Evolutionary conservation across 129 eudicot species (phyloP), one percentile per base, ranked within the genome.

Genomic region (Mikania micrantha): DNA sequence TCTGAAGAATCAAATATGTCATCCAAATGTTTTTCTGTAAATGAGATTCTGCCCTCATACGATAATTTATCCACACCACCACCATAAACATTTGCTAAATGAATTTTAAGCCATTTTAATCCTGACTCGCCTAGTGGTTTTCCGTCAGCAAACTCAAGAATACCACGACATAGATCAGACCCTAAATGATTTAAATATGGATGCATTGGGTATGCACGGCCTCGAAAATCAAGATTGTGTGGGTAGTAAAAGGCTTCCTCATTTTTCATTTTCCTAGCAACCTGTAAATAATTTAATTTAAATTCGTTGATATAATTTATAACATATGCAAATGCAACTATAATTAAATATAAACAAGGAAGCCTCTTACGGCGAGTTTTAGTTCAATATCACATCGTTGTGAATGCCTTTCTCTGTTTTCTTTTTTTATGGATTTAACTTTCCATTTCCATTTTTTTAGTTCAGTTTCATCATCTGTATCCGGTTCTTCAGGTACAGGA

Each of bases 161-260:
- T 77, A 10, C 98, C 98, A 45, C 98, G 90, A 74, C 98, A 93
- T 48, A 93, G 79, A 80, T 93, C 98, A 54, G 98, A 93, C 21
- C 98, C 96, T 68, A 93, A 87, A 79, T 93, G 96, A 66, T 93
- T 86, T 78, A 93, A 63, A 79, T 93, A 82, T 0, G 98, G 95
- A 73, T 93, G 98, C 98, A 93, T 93, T 15, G 98, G 98, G 71
- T 93, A 93, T 48, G 98, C 98, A 81, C 98, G 98, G 6, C 98
- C 98, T 57, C 98, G 95, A 31, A 93, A 93, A 78, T 93, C 98
- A 44, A 93, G 81, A 76, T 93, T 93, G 85, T 93, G 98, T 7
- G 98, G 98, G 70, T 93, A 93, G 70, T 69, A 93, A 57, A 88
- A 88, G 4, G 95, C 98, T 17, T 89, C 98, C 71, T 93, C 98